Percentiles rank a stretch among this genome's conserved stretches.
These are phyloP conservation scores for Oenanthe javanica DNA, from an alignment of 140 eudicot genomes.

Conservation along the genomic window DNA sequence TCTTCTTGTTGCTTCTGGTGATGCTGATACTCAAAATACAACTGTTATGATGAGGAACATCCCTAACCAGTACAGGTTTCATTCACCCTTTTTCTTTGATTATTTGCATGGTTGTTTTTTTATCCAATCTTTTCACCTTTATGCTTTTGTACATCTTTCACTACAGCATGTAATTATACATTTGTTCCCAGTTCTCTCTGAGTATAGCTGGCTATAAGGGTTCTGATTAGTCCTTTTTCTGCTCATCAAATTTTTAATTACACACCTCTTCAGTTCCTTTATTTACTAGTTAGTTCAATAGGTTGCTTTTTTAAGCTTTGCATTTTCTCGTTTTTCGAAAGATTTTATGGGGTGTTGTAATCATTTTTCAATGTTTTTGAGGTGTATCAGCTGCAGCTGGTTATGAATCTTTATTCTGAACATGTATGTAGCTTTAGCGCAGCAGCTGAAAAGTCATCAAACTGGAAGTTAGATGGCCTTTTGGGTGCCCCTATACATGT, in stretches of 20 bases:
- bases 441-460: neutral
- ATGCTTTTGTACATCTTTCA: neutral
- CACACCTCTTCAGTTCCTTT: neutral
- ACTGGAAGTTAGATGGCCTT: neutral
- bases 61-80: constrained; percentile 27
- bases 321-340: neutral
- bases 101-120: neutral
- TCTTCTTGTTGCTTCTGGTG: neutral
- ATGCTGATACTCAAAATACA: constrained; percentile 7
- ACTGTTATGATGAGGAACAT: constrained; percentile 46
- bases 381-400: neutral
- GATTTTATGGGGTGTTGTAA: neutral
- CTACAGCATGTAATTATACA: neutral
- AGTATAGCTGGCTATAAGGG: neutral
- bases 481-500: neutral
- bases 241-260: neutral
- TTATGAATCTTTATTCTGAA: neutral
- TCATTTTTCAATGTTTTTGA: neutral
- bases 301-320: neutral
- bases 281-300: neutral
- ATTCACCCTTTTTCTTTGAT: neutral
- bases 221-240: neutral
- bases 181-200: neutral
- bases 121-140: neutral
- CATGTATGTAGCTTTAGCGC: neutral